phyloP scores from a whole-genome alignment of 441 rosid species.

The Omphalea diandra region DNA sequence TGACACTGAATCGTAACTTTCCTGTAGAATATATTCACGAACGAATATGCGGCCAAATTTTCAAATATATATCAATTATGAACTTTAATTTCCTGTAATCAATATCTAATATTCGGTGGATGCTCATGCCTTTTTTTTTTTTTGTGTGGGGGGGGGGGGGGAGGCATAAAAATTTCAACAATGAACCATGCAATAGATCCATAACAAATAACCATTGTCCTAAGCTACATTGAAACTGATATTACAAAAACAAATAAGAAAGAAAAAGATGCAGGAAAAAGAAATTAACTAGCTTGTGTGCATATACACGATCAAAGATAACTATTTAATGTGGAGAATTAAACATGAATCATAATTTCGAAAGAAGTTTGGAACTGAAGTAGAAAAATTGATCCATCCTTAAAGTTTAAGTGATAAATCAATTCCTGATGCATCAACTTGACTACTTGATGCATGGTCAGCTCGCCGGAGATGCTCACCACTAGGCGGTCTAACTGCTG shows the following conservation, averaged over 20 bases:
- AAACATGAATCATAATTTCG: not conserved
- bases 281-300: not conserved
- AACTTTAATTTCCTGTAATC: too few species aligned
- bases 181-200: too few species aligned
- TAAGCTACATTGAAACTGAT: not conserved
- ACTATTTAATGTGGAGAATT: not conserved
- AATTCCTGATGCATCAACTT: constrained; percentile 26
- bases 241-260: not conserved
- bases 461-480: not conserved
- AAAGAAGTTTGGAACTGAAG: not conserved
- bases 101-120: too few species aligned
- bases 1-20: too few species aligned
- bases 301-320: not conserved
- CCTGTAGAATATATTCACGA: too few species aligned
- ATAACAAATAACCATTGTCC: too few species aligned
- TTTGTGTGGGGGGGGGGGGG: too few species aligned
- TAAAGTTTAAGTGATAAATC: constrained; percentile 51
- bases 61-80: too few species aligned
- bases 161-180: too few species aligned
- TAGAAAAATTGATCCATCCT: not conserved
- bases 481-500: not conserved
- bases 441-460: constrained; percentile 6
- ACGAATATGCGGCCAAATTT: too few species aligned
- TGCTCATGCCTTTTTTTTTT: too few species aligned
- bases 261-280: not conserved